Evolutionary conservation across 768 basidiomycete species (phyloP), one percentile per base, ranked within the genome.

Genomic region (Mycena chlorophos): DNA sequence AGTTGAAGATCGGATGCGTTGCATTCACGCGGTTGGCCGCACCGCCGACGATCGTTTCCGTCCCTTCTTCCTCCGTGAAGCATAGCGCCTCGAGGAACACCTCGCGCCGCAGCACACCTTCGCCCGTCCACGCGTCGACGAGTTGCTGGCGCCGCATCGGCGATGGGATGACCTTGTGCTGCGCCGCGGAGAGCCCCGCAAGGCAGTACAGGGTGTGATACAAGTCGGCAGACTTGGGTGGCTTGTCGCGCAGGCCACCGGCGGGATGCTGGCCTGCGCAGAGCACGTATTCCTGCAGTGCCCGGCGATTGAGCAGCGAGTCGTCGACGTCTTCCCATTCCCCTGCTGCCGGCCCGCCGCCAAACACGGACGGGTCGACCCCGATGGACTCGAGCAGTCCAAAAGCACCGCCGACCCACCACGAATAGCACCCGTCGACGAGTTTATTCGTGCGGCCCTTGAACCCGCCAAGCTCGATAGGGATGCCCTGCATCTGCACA

Each of bases 361-460:
- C 39, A 70, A 49, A 3, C 61, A 80, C 17, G 64, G 77, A 52
- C n/a, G 56, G 49, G 25, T 51, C 49, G 22, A 78, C 68, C 13
- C 78, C 77, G 0, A 85, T 64, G 25, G 82, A 84, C 54, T 91
- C 90, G 0, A 97, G 72, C 6, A 98, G 73, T 0, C 82, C 78
- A 66, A 97, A 91, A 16, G 88, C 80, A 0, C 95, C 95, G 2
- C 92, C 97, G 22, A 93, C 91, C 97, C 96, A 99, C 97, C 97
- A 99, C n/a, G 89, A 87, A 71, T 99, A 99, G 71, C 97, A 99
- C 3, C 96, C 97, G 65, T 99, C 97, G 0, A 99, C 96, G n/a
- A 99, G 81, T 70, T 99, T 99, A 69, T 98, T 99, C 61, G 93
- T 92, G 51, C 97, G 77, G 0, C 97, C 97, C 52, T 80, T 81